Conservation (phyloP, 768 basidiomycete species). For the Termitomyces sp. region DNA sequence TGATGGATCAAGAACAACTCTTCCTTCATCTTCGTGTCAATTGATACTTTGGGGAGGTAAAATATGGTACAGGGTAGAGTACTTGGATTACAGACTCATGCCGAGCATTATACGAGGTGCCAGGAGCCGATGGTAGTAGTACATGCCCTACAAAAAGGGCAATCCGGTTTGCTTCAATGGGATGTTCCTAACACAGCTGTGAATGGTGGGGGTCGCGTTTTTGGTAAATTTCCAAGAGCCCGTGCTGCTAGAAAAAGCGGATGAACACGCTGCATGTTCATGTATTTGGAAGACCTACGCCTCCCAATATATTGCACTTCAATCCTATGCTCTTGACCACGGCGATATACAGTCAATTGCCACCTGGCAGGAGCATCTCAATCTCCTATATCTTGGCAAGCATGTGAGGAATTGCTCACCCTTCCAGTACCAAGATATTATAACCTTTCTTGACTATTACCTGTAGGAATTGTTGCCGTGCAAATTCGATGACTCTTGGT, state of each 20-base stretch:
- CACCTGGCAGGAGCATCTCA: slow-evolving; percentile 38
- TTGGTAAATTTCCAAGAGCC: slow-evolving; percentile 41
- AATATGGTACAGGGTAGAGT: neutral
- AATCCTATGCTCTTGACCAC: slow-evolving; percentile 55
- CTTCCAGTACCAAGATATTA: slow-evolving; percentile 63
- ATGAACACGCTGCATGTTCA: neutral
- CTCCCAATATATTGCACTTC: slow-evolving; percentile 67
- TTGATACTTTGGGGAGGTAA: neutral
- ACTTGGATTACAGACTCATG: neutral
- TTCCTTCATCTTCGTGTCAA: neutral
- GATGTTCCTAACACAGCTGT: slow-evolving; percentile 53
- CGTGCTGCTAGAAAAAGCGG: slow-evolving; percentile 39
- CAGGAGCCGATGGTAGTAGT: neutral
- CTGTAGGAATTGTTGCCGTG: slow-evolving; percentile 57
- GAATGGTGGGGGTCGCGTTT: slow-evolving; percentile 54
- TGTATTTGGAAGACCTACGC: slow-evolving; percentile 29
- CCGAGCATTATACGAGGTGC: neutral
- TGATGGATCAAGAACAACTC: neutral
- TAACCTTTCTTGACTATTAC: slow-evolving; percentile 50
- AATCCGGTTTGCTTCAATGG: slow-evolving; percentile 10
- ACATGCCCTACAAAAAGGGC: neutral
- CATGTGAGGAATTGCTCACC: slow-evolving; percentile 31
- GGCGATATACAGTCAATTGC: slow-evolving; percentile 60
- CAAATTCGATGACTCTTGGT: slow-evolving; percentile 50
- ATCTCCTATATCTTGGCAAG: neutral